Base-by-base conservation (phyloP, 2,329 filamentous ascomycete species). In the Botryosphaeria agaves region DNA sequence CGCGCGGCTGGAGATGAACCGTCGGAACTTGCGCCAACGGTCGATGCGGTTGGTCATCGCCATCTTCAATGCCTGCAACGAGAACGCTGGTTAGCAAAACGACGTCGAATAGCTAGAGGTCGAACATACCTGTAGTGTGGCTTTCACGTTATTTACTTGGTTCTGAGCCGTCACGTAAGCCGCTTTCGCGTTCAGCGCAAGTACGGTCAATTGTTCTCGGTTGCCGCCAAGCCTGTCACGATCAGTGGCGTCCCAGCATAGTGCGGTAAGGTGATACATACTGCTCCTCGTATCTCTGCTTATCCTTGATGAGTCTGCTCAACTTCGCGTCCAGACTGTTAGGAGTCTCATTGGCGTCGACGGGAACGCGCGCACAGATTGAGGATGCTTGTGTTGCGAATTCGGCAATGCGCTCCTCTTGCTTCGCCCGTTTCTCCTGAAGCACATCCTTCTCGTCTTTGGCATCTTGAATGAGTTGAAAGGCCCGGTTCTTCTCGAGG, bases 1-100 rank as follows among this genome's bases (percentile, higher is more conserved):
- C 27, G 89, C 81, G 32, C 79, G 72, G n/a, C 77, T 72, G 21
- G 84, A 87, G 44, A 98, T 94, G 41, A 75, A 71, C 16, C 74
- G 69, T 43, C 87, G 78, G 53, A 98, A 95, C 30, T 68, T 63
- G 33, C 71, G 65, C 79, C 84, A 98, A 41, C 83, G 74, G 17
- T 64, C 58, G 33, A 80, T 66, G 11, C 89, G 80, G 33, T 76
- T 60, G 7, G 59, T 55, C 24, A 93, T 68, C 1, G 83, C 72
- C 18, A 61, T 45, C 41, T 64, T 66, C 26, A 74, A n/a, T n/a
- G n/a, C n/a, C n/a, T n/a, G n/a, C n/a, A n/a, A n/a, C n/a, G n/a
- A n/a, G n/a, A n/a, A n/a, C n/a, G n/a, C n/a, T n/a, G n/a, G n/a
- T n/a, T n/a, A n/a, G n/a, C n/a, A n/a, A n/a, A n/a, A n/a, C n/a